These are phyloP conservation scores for Thozetella sp. DNA, from an alignment of 495 filamentous ascomycete species.

Conservation along the genomic window DNA sequence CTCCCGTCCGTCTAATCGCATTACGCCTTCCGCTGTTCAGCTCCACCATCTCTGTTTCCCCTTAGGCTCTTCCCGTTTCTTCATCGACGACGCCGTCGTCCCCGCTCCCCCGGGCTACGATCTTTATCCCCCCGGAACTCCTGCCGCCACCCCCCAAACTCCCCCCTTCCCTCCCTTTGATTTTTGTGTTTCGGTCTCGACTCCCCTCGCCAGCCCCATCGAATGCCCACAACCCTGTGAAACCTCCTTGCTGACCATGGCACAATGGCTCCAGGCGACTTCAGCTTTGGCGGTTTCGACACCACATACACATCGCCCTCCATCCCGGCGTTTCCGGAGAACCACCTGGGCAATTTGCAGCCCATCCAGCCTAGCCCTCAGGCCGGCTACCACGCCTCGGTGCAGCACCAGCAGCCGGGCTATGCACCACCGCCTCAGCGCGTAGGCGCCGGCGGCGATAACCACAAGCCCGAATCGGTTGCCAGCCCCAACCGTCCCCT, in stretches of 20 bases:
- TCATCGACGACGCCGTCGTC: conserved; percentile 2
- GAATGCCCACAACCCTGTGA: conserved; percentile 1
- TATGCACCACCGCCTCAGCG: conserved; percentile 38
- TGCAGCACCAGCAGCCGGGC: conserved; percentile 37
- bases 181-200: conserved; percentile 14
- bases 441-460: conserved; percentile 42
- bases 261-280: conserved; percentile 53
- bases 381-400: conserved; percentile 33
- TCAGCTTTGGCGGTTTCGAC: conserved; percentile 45
- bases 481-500: conserved; percentile 34
- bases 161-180: conserved; percentile 1
- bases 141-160: too few relatives aligned
- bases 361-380: conserved; percentile 46
- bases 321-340: conserved; percentile 43
- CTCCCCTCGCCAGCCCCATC: conserved; percentile 27
- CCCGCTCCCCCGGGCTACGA: neutral
- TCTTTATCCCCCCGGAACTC: too few relatives aligned
- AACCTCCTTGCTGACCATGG: conserved; percentile 30
- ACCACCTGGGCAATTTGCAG: conserved; percentile 39
- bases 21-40: conserved; percentile 17
- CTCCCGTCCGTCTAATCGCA: conserved; percentile 8
- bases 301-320: conserved; percentile 47
- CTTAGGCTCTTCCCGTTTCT: neutral
- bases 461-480: conserved; percentile 51
- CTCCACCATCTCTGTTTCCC: conserved; percentile 23